These are phyloP conservation scores for Sphagnum fallax DNA, from an alignment of 228 moss, liverwort and hornwort genomes.

Conservation along the genomic window DNA sequence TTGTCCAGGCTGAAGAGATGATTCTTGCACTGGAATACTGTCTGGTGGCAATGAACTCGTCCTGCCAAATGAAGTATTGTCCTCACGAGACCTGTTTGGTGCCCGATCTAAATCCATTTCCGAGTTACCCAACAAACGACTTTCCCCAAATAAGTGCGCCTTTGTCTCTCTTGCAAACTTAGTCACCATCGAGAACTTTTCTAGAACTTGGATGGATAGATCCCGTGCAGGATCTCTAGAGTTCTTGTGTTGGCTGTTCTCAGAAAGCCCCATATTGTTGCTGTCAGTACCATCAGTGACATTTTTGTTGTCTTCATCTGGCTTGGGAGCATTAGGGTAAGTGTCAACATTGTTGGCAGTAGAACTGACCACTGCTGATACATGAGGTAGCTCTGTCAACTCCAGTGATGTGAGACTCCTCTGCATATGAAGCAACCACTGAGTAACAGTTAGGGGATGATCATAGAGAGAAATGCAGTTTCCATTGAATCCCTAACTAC, in stretches of 20 bases:
- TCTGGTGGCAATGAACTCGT: conserved; percentile 13
- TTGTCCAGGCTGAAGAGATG: conserved; percentile 17
- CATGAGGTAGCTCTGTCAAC: conserved; percentile 50
- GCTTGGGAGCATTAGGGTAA: conserved; percentile 16
- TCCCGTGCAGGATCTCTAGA: conserved; percentile 54
- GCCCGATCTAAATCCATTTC: conserved; percentile 42
- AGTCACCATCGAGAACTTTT: conserved; percentile 90
- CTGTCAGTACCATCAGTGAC: conserved; percentile 13
- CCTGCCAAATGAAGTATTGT: conserved; percentile 9
- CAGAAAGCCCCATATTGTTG: conserved; percentile 15
- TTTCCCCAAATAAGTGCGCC: conserved; percentile 74
- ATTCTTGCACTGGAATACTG: conserved; percentile 13
- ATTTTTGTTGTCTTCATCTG: conserved; percentile 1
- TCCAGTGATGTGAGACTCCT: conserved; percentile 86
- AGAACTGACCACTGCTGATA: conserved; percentile 13
- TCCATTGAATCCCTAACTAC: too few relatives aligned
- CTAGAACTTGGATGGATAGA: conserved; percentile 70
- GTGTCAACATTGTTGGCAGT: conserved; percentile 17
- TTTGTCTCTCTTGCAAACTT: conserved; percentile 85
- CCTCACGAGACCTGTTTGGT: conserved; percentile 27
- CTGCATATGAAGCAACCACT: conserved; percentile 23
- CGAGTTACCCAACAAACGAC: conserved; percentile 45
- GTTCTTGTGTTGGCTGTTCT: conserved; percentile 14
- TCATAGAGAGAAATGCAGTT: too few relatives aligned
- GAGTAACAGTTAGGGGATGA: too few relatives aligned